Conservation (phyloP, 2,329 filamentous ascomycete species). For the Zasmidium cellare region DNA sequence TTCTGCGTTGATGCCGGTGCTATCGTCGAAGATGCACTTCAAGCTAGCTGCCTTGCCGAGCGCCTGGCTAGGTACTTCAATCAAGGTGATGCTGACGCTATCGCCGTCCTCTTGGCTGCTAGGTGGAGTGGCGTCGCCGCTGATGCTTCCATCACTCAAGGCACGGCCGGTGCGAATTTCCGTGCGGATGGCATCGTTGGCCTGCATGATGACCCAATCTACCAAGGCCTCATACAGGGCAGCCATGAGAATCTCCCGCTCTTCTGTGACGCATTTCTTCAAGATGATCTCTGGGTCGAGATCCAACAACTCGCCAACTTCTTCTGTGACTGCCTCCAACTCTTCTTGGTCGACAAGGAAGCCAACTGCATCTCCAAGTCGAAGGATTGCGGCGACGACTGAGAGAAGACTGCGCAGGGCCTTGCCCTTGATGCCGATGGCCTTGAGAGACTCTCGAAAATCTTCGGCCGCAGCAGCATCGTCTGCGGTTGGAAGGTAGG, state of each 20-base stretch:
- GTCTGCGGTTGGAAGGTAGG: constrained; percentile 88
- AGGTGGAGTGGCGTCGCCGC: constrained; percentile 62
- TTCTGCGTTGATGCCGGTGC: constrained; percentile 88
- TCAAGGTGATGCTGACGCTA: constrained; percentile 82
- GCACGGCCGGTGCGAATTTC: constrained; percentile 70
- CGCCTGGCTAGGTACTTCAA: constrained; percentile 78
- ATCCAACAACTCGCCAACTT: constrained; percentile 82
- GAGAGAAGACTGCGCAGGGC: constrained; percentile 81
- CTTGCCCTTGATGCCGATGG: constrained; percentile 89
- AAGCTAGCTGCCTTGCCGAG: constrained; percentile 87
- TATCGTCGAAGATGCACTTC: constrained; percentile 89
- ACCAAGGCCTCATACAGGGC: constrained; percentile 92
- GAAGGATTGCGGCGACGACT: constrained; percentile 79
- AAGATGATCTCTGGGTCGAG: constrained; percentile 81
- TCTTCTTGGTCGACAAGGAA: constrained; percentile 81
- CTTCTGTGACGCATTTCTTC: constrained; percentile 77
- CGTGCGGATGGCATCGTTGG: constrained; percentile 77
- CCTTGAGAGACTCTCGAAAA: constrained; percentile 80
- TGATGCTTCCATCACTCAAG: constrained; percentile 64
- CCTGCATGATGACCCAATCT: constrained; percentile 88
- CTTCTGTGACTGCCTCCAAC: constrained; percentile 83
- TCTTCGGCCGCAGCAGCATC: constrained; percentile 92
- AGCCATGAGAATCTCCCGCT: constrained; percentile 77
- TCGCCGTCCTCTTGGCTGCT: constrained; percentile 68
- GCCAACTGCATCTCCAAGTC: constrained; percentile 86